Base-by-base conservation (phyloP, 2,329 filamentous ascomycete species). In the Pseudocercospora fuligena region DNA sequence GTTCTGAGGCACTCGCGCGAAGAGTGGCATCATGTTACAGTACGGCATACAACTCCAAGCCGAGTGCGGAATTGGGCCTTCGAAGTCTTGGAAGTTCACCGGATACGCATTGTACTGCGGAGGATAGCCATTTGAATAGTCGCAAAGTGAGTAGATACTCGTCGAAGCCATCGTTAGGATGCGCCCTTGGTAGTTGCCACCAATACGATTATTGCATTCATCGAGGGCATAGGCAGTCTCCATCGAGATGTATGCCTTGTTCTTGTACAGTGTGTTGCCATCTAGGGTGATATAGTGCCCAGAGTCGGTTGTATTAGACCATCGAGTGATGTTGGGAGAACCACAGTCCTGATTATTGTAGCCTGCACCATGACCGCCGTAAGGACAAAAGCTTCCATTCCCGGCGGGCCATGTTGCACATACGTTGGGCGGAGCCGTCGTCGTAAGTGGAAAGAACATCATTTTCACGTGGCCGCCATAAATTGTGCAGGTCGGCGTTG, bases 271-370 rank as follows among this genome's bases (percentile, higher is more conserved):
- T 29, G 51, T 56, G 51, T 56, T 25, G 23, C 27, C 51, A 19
- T 56, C 51, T 19, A 56, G 25, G 2, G 51, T 56, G 25, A 56
- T 31, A 27, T 56, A 56, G 5, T 56, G 27, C 33, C 51, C 51
- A 4, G 51, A 56, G 12, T 56, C 25, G 7, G 51, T 56, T 1
- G 51, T 56, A 19, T 56, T 56, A 5, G 51, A n/a, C 21, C 25
- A 56, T 25, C 27, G 23, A 56, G 51, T 56, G 16, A 31, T 31
- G 27, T 56, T 56, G 5, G 51, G 51, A 31, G 51, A 27, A 27
- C 51, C 51, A n/a, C 51, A 56, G 11, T 56, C 51, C 51, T 56
- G 51, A 31, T 56, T 56, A 11, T 56, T 56, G 51, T 56, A 56
- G 51, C 51, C 51, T 27, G 51, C 51, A n/a, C 51, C 51, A 56